Evolutionary conservation across 2,329 filamentous ascomycete genomes (phyloP).

Genomic region (Phialemonium atrogriseum): DNA sequence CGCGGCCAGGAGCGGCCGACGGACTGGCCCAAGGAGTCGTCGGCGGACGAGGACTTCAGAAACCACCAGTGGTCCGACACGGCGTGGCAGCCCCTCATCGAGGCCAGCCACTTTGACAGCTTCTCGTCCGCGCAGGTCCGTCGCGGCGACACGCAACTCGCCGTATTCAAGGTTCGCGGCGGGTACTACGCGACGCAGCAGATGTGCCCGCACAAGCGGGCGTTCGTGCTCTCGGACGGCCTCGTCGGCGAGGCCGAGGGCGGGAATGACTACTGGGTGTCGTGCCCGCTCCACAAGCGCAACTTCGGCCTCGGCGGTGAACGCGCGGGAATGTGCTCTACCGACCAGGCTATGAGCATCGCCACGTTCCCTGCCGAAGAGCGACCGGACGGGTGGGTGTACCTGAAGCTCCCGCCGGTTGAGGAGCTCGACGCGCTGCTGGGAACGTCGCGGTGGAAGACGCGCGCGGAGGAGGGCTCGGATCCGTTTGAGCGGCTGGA

Average conservation of each 20-base stretch:
- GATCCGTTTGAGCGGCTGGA: constrained; percentile 36
- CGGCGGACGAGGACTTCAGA: constrained; percentile 63
- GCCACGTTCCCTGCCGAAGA: constrained; percentile 75
- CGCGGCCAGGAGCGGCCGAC: constrained; percentile 66
- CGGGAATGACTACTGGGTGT: constrained; percentile 58
- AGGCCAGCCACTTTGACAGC: constrained; percentile 62
- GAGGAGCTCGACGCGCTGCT: constrained; percentile 73
- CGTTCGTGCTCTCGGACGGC: constrained; percentile 82
- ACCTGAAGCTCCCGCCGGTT: constrained; percentile 70
- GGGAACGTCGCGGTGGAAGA: constrained; percentile 70
- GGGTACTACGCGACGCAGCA: constrained; percentile 81
- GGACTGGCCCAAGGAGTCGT: constrained; percentile 65
- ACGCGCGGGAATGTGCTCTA: constrained; percentile 63
- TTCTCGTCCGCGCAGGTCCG: constrained; percentile 73
- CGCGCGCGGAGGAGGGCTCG: constrained; percentile 54
- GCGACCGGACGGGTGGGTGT: constrained; percentile 65
- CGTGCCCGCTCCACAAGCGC: constrained; percentile 82
- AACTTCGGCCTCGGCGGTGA: constrained; percentile 83
- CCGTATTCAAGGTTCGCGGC: constrained; percentile 75
- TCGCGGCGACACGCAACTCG: constrained; percentile 80
- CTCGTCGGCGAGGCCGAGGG: constrained; percentile 58
- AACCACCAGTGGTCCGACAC: constrained; percentile 56
- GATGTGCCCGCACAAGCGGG: constrained; percentile 90
- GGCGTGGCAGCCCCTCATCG: constrained; percentile 73
- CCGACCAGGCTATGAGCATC: constrained; percentile 67